These are phyloP conservation scores for Polyporus tsugae DNA, from an alignment of 1,284 basidiomycete genomes.

Conservation along the genomic window DNA sequence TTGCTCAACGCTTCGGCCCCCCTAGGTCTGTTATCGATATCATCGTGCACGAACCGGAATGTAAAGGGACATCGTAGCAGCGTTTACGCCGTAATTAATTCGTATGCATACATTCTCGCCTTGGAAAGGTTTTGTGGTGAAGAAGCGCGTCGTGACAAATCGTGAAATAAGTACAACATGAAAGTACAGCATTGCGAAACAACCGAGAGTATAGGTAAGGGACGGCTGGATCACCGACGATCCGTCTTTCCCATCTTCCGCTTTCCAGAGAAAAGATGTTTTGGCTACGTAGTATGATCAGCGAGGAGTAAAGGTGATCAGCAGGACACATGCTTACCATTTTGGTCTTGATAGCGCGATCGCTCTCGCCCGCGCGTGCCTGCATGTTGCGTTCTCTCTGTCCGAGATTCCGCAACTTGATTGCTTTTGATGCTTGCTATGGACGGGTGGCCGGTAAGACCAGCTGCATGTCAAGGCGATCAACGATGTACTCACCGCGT, in stretches of 20 bases:
- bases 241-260: conserved; percentile 89
- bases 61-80: neutral
- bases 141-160: neutral
- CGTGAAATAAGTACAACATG: conserved; percentile 1
- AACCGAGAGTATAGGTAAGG: conserved; percentile 3
- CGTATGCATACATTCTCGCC: neutral
- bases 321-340: conserved; percentile 63
- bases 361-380: conserved; percentile 90
- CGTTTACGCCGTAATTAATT: neutral
- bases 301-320: conserved; percentile 11
- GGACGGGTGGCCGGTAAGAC: conserved; percentile 14
- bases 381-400: conserved; percentile 88
- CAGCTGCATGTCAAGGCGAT: conserved; percentile 8
- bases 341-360: conserved; percentile 82
- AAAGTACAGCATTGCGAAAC: conserved; percentile 16
- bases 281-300: conserved; percentile 60
- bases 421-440: conserved; percentile 84
- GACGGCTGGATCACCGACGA: conserved; percentile 60
- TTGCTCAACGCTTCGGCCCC: conserved; percentile 4
- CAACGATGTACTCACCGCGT: conserved; percentile 55
- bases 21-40: conserved; percentile 74
- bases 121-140: neutral
- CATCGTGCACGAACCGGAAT: conserved; percentile 61
- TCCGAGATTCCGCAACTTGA: conserved; percentile 83
- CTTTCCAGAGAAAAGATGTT: conserved; percentile 90